Base-by-base conservation (phyloP, 352 stramenopile species). In the Pythium biforme region DNA sequence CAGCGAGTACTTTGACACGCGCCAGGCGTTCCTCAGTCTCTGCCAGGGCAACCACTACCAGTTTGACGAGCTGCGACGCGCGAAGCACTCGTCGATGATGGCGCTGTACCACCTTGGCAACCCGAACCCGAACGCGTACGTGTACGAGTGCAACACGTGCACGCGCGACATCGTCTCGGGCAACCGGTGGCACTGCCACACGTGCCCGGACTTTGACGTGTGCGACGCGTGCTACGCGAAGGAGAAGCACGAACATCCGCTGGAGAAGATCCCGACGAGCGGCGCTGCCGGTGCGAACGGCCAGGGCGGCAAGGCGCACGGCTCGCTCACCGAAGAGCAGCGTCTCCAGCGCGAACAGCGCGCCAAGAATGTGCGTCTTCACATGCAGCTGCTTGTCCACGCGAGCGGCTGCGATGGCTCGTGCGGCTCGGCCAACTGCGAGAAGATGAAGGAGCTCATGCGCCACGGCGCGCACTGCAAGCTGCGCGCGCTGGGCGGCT, bases 41-140 rank as follows among this genome's bases (percentile, higher is more conserved):
- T 99, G 97, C 66, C 86, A 92, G 29, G 81, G 86, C 23, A 99
- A 99, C 70, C 97, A 99, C 70, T 99, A 99, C 79, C 97, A 99
- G 75, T 99, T 99, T 65, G 97, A 99, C 73, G 88, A 98, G 71
- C 80, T 99, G 33, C 91, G 97, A 23, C 84, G 97, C 48, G 97
- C 97, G 1, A 99, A 99, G 74, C 97, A 99, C 77, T 99, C 96
- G 63, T 99, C 94, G 2, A 99, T 99, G 97, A 99, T 99, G 97
- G 96, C 98, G 26, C 67, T 99, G 43, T 99, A 98, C 76, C 97
- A 99, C 72, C 75, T 99, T 23, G 97, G 97, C 69, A 99, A 99
- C 59, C 92, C 97, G 51, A 93, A 90, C 43, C 77, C 84, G 53
- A 96, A 93, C 52, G 86, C 81, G 12, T 94, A 93, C 58, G 79